Evolutionary conservation across 2,329 filamentous ascomycete genomes (phyloP), one percentile per base, ranked within the genome.

Genomic region (Lasiodiplodia sp.): DNA sequence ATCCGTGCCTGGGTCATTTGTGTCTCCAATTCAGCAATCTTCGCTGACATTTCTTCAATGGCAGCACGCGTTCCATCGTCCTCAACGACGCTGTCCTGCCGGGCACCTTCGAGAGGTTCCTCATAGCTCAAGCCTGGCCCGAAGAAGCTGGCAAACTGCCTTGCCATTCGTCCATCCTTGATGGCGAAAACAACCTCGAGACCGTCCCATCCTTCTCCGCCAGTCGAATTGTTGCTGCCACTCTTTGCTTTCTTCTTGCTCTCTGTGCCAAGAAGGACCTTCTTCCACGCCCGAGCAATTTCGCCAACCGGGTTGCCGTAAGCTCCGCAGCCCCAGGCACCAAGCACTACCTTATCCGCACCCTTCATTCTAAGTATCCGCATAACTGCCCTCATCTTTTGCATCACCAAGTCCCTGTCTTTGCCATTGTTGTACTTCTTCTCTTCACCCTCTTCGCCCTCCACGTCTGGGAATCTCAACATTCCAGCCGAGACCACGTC

Each of bases 251-350:
- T 75, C 67, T 70, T 66, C 67, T 73, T 51, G 28, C 31, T 56
- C 68, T 70, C n/a, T 69, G 73, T 31, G 16, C 76, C 77, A 12
- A 79, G 73, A 47, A 84, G 74, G 18, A 81, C 80, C 69, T 79
- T 82, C 69, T 79, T 81, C 84, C 88, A 91, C 0, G 85, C 82
- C 21, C 79, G 77, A 16, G 88, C 88, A 37, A 91, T 79, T 75
- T 90, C 87, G 1, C 78, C 78, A 0, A 88, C 83, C 0, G 88
- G 89, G 70, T 91, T 90, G 0, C 87, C 87, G 68, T 89, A 88
- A 0, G 87, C 87, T 2, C 88, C 88, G 69, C 88, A 90, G 0
- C 89, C 89, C 87, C 88, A 90, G 0, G 88, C 88, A 0, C 89
- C 89, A 0, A 91, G 79, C 0, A 91, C 85, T 0, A 90, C 72